Evolutionary conservation across 108 stramenopile genomes (phyloP).

Genomic region (Cyclotella atomus): DNA sequence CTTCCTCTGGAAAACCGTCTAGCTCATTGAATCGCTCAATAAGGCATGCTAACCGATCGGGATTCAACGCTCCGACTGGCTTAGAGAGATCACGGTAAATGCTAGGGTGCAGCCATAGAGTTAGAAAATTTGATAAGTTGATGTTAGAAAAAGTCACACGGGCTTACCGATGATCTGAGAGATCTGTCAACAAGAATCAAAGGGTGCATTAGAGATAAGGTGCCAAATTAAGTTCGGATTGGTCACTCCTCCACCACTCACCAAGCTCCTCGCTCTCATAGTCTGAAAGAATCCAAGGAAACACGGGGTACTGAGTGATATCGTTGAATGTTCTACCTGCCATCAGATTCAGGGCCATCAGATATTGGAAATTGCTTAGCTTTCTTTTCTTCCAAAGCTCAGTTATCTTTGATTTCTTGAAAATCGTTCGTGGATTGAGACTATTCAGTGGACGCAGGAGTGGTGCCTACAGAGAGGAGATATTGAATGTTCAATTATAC

Average conservation of each 20-base stretch:
- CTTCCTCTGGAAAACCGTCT: slow-evolving; percentile 80
- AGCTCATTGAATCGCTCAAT: slow-evolving; percentile 77
- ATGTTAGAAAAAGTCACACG: not conserved
- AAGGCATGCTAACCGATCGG: slow-evolving; percentile 68
- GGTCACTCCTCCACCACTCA: not conserved
- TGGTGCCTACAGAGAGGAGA: slow-evolving; percentile 51
- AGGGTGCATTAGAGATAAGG: no score
- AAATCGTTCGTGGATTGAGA: slow-evolving; percentile 77
- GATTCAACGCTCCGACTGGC: slow-evolving; percentile 94
- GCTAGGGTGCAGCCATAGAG: no score
- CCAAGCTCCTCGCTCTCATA: slow-evolving; percentile 76
- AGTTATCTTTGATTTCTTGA: slow-evolving; percentile 70
- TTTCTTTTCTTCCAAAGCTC: slow-evolving; percentile 80
- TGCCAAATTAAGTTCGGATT: no score
- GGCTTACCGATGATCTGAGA: not conserved
- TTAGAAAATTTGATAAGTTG: slow-evolving; percentile 43
- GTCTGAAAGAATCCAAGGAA: slow-evolving; percentile 96
- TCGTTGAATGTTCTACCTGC: slow-evolving; percentile 96
- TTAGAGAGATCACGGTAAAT: slow-evolving; percentile 91
- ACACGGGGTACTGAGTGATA: slow-evolving; percentile 95
- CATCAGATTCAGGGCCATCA: slow-evolving; percentile 92
- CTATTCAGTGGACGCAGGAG: slow-evolving; percentile 78
- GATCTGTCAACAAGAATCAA: slow-evolving; percentile 1
- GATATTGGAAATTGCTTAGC: slow-evolving; percentile 81
- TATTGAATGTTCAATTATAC: not conserved